A percentile compares a stretch with the other conserved stretches of the same genome.
phyloP scores from a whole-genome alignment of 768 basidiomycete species.

The Agrocybe chaxingu region DNA sequence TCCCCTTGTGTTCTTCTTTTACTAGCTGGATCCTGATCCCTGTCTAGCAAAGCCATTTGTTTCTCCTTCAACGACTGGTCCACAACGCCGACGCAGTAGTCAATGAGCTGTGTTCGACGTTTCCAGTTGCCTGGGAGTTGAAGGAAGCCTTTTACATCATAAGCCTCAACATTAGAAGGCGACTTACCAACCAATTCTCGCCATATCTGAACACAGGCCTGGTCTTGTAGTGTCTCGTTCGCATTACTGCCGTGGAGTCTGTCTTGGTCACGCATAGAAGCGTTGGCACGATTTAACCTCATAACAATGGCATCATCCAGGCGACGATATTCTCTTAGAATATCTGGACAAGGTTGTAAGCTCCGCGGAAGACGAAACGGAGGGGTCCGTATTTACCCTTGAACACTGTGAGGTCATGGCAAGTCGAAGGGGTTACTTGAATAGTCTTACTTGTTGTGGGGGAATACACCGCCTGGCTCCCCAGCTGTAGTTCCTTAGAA shows the following conservation, averaged over 20 bases:
- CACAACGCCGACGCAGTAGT: constrained; percentile 71
- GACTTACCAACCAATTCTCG: constrained; percentile 71
- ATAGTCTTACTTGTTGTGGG: constrained; percentile 62
- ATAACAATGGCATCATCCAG: constrained; percentile 79
- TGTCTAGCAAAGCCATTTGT: constrained; percentile 38
- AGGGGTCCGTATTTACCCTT: constrained; percentile 48
- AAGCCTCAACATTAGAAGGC: constrained; percentile 10
- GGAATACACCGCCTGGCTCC: constrained; percentile 67
- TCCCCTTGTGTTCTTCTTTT: constrained; percentile 53
- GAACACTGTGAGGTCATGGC: constrained; percentile 72
- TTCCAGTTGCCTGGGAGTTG: constrained; percentile 57
- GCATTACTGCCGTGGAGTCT: constrained; percentile 39
- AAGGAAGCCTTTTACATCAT: constrained; percentile 15
- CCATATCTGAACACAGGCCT: constrained; percentile 77
- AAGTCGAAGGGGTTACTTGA: constrained; percentile 72
- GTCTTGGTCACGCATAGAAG: constrained; percentile 71
- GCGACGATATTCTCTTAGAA: constrained; percentile 77
- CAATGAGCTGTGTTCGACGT: constrained; percentile 66
- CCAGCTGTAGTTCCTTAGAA: constrained; percentile 46
- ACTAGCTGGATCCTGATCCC: constrained; percentile 39
- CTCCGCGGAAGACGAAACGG: not conserved
- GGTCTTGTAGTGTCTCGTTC: constrained; percentile 60
- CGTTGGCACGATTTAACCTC: constrained; percentile 77
- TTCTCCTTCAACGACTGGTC: constrained; percentile 63
- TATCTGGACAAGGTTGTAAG: constrained; percentile 41